phyloP scores from a whole-genome alignment of 2,329 filamentous ascomycete genomes.

The Rasamsonia emersonii region DNA sequence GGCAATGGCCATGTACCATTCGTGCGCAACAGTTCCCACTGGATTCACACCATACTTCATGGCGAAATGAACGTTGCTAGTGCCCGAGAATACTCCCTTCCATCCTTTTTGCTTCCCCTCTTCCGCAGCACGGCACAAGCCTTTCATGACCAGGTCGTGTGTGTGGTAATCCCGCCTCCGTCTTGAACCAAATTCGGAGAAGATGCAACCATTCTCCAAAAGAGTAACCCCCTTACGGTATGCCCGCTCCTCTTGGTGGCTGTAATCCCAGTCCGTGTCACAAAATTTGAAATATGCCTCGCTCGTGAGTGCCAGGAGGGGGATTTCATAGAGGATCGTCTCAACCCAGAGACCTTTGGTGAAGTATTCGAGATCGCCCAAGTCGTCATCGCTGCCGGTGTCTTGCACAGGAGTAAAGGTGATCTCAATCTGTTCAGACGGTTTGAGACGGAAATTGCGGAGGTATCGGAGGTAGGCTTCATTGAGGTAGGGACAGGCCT shows the following conservation, averaged over 20 bases:
- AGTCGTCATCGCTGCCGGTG: conserved; percentile 54
- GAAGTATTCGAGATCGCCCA: conserved; percentile 67
- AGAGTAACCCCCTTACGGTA: conserved; percentile 70
- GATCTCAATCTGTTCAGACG: conserved; percentile 67
- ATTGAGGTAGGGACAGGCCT: conserved; percentile 72
- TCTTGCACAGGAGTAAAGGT: conserved; percentile 52
- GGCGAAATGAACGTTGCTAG: conserved; percentile 93
- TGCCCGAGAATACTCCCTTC: conserved; percentile 69
- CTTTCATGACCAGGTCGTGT: conserved; percentile 82
- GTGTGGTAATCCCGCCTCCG: conserved; percentile 89
- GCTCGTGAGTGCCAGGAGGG: conserved; percentile 79
- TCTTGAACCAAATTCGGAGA: conserved; percentile 90
- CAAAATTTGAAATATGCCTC: conserved; percentile 98
- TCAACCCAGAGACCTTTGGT: conserved; percentile 83
- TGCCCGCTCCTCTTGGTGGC: conserved; percentile 77
- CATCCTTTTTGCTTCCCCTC: conserved; percentile 58
- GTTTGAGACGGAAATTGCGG: conserved; percentile 69
- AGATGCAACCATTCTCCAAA: conserved; percentile 72
- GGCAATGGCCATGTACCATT: conserved; percentile 99
- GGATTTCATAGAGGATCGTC: conserved; percentile 96
- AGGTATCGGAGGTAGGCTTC: conserved; percentile 73
- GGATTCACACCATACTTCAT: conserved; percentile 83
- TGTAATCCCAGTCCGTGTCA: conserved; percentile 85
- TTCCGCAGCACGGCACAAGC: conserved; percentile 68
- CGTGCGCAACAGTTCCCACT: conserved; percentile 85